Percentiles rank a stretch among this genome's conserved stretches.
These are phyloP conservation scores for Phytopythium montanum DNA, from an alignment of 352 stramenopile species.

Conservation along the genomic window DNA sequence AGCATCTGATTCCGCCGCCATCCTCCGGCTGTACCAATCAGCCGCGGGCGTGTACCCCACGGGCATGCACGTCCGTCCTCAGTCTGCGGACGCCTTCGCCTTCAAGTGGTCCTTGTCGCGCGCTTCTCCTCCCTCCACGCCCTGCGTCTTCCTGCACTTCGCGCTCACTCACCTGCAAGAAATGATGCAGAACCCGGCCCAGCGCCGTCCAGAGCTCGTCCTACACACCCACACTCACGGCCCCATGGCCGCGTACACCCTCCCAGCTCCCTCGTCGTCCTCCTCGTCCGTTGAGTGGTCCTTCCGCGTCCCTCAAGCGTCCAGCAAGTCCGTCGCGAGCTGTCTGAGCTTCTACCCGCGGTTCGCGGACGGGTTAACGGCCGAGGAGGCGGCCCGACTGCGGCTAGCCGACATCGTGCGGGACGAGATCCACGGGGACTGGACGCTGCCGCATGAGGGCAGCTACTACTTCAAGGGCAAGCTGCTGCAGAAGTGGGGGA, in stretches of 20 bases:
- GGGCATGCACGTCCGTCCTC: conserved; percentile 14
- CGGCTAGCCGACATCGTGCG: conserved; percentile 39
- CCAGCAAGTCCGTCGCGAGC: conserved; percentile 35
- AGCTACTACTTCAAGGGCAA: conserved; percentile 89
- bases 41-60: conserved; percentile 49
- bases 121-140: neutral
- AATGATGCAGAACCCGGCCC: conserved; percentile 47
- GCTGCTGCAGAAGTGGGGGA: conserved; percentile 69
- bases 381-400: conserved; percentile 26
- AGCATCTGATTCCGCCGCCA: conserved; percentile 23
- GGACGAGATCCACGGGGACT: conserved; percentile 70
- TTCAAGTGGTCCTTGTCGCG: conserved; percentile 58
- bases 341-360: conserved; percentile 54
- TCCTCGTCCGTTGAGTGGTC: conserved; percentile 30
- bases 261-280: conserved; percentile 7
- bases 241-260: conserved; percentile 53
- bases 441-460: conserved; percentile 53
- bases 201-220: conserved; percentile 41
- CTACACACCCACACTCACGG: conserved; percentile 76
- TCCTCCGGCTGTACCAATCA: conserved; percentile 58
- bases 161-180: conserved; percentile 50
- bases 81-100: conserved; percentile 38
- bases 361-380: conserved; percentile 18
- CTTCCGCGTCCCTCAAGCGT: conserved; percentile 38
- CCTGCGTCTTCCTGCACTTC: conserved; percentile 69